phyloP scores from a whole-genome alignment of 768 basidiomycete genomes.

The Hygrophoropsis aurantiaca region DNA sequence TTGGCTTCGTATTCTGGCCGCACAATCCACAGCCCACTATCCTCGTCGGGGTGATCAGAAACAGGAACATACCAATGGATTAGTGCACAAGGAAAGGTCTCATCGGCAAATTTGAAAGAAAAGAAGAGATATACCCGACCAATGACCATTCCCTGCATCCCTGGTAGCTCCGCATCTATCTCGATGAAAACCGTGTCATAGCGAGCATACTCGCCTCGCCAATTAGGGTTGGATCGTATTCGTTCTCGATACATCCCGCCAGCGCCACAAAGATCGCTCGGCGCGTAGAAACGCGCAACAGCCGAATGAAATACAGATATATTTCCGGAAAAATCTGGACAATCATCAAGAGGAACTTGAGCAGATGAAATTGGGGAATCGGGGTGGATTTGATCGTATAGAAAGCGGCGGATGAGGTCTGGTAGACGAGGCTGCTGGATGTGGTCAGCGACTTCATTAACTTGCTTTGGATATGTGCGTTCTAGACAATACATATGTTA shows the following conservation, averaged over 20 bases:
- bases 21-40: slow-evolving; percentile 22
- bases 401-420: slow-evolving; percentile 11
- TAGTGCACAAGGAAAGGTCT: slow-evolving; percentile 18
- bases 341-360: slow-evolving; percentile 6
- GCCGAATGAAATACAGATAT: slow-evolving; percentile 3
- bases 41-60: slow-evolving; percentile 10
- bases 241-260: slow-evolving; percentile 26
- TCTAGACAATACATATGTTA: too few species aligned
- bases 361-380: neutral
- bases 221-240: slow-evolving; percentile 27
- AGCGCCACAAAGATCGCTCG: slow-evolving; percentile 4
- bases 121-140: slow-evolving; percentile 23
- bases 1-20: slow-evolving; percentile 8
- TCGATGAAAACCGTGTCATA: slow-evolving; percentile 31
- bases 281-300: slow-evolving; percentile 2
- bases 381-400: slow-evolving; percentile 9
- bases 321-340: slow-evolving; percentile 10
- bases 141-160: slow-evolving; percentile 24
- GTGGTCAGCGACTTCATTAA: slow-evolving; percentile 9
- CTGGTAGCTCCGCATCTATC: slow-evolving; percentile 9
- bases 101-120: slow-evolving; percentile 7
- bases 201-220: slow-evolving; percentile 23
- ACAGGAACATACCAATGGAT: slow-evolving; percentile 17
- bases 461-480: slow-evolving; percentile 5
- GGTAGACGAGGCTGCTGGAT: slow-evolving; percentile 14